Evolutionary conservation across 768 basidiomycete species (phyloP).

Genomic region (Mycena kentingensis): DNA sequence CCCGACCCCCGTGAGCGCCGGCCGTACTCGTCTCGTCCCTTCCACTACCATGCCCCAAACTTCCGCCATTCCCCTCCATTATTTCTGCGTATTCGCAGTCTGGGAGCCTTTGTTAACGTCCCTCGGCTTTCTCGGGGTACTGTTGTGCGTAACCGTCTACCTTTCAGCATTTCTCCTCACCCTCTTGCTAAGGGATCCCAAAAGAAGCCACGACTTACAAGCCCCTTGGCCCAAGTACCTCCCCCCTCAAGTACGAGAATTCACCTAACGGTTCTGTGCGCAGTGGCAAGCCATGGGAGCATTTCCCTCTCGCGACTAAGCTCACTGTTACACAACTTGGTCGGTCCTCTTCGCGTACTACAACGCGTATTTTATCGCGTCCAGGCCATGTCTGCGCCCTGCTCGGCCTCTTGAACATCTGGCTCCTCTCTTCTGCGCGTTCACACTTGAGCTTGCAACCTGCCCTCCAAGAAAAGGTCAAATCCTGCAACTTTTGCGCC

Average conservation of each 20-base stretch:
- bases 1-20: slow-evolving; percentile 21
- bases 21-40: slow-evolving; percentile 12
- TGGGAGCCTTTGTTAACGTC: slow-evolving; percentile 73
- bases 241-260: slow-evolving; percentile 69
- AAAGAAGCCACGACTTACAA: too few relatives aligned
- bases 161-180: slow-evolving; percentile 3
- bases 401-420: slow-evolving; percentile 69
- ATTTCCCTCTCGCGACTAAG: slow-evolving; percentile 42
- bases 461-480: slow-evolving; percentile 60
- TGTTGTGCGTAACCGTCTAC: slow-evolving; percentile 39
- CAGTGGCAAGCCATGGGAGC: slow-evolving; percentile 45
- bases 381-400: slow-evolving; percentile 77
- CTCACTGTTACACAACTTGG: not conserved
- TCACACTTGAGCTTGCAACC: slow-evolving; percentile 59
- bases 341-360: slow-evolving; percentile 47
- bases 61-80: slow-evolving; percentile 72
- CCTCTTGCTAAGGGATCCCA: slow-evolving; percentile 57
- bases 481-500: not conserved
- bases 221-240: slow-evolving; percentile 60
- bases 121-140: slow-evolving; percentile 65
- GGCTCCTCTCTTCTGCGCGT: slow-evolving; percentile 62
- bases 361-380: slow-evolving; percentile 25
- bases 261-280: too few relatives aligned
- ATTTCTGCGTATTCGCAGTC: slow-evolving; percentile 72
- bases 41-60: slow-evolving; percentile 41